A percentile compares a stretch with the other conserved stretches of the same genome.
Evolutionary conservation across 805 yeast genomes (phyloP).

Genomic region (Brettanomyces sp.): DNA sequence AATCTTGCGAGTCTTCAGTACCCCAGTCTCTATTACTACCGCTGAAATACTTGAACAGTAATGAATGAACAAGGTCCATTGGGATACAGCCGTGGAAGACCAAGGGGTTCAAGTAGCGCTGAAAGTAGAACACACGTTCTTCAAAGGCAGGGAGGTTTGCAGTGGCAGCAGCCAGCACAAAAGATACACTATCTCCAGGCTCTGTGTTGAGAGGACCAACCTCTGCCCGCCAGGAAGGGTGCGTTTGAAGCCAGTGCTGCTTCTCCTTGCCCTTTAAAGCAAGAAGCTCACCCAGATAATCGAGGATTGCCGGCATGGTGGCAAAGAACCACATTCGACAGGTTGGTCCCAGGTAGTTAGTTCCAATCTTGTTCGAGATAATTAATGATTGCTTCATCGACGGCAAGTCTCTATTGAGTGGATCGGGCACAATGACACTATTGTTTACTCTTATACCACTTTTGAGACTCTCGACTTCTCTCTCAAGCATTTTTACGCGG

Average conservation of each 20-base stretch:
- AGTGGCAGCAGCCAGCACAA: not conserved
- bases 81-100: not conserved
- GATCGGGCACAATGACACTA: not conserved
- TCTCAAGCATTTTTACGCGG: not conserved
- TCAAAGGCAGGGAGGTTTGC: not conserved
- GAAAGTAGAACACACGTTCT: conserved; percentile 1
- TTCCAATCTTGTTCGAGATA: not conserved
- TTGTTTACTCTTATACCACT: not conserved
- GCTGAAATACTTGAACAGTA: not conserved
- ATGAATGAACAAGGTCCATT: not conserved
- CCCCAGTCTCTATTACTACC: not conserved
- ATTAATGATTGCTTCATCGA: not conserved
- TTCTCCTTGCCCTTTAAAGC: not conserved
- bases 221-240: not conserved
- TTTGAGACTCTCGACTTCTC: not conserved
- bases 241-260: not conserved
- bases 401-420: not conserved
- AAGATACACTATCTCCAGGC: not conserved
- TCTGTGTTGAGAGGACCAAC: not conserved
- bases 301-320: not conserved
- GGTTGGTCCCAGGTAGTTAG: not conserved
- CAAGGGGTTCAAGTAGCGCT: not conserved
- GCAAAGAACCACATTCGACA: not conserved
- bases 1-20: conserved; percentile 2
- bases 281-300: not conserved